phyloP scores from a whole-genome alignment of 148 eudicot species.

The Cornus kousa region DNA sequence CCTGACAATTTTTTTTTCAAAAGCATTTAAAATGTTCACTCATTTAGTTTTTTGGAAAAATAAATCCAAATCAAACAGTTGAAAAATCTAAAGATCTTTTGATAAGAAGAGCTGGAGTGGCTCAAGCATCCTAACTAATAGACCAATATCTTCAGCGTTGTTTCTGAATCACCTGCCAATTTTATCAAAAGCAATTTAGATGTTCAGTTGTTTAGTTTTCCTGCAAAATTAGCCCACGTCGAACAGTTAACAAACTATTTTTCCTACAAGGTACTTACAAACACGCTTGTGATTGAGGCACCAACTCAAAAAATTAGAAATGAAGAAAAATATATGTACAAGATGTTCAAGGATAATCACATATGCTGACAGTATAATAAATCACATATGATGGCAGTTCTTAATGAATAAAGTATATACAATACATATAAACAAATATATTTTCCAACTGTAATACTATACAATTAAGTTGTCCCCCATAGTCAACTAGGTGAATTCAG shows the following conservation, averaged over 20 bases:
- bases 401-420: too few relatives aligned
- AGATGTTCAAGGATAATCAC: not conserved
- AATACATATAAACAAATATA: not conserved
- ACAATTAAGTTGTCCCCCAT: not conserved
- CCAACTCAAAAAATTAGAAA: not conserved
- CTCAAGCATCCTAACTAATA: not conserved
- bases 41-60: not conserved
- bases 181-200: not conserved
- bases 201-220: too few relatives aligned
- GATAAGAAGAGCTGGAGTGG: not conserved
- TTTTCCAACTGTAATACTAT: not conserved
- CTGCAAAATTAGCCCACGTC: not conserved
- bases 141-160: not conserved
- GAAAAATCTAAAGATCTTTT: too few relatives aligned
- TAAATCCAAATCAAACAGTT: not conserved
- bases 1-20: not conserved
- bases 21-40: not conserved
- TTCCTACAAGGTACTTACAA: not conserved
- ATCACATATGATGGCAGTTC: not conserved
- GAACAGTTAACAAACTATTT: not conserved
- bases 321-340: not conserved
- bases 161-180: not conserved
- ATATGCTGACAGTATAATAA: not conserved
- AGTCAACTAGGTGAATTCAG: not conserved
- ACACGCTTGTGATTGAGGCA: not conserved